Percentiles rank a stretch among this genome's conserved stretches.
These are phyloP conservation scores for Ammopiptanthus mongolicus DNA, from an alignment of 306 rosid genomes.

Conservation along the genomic window DNA sequence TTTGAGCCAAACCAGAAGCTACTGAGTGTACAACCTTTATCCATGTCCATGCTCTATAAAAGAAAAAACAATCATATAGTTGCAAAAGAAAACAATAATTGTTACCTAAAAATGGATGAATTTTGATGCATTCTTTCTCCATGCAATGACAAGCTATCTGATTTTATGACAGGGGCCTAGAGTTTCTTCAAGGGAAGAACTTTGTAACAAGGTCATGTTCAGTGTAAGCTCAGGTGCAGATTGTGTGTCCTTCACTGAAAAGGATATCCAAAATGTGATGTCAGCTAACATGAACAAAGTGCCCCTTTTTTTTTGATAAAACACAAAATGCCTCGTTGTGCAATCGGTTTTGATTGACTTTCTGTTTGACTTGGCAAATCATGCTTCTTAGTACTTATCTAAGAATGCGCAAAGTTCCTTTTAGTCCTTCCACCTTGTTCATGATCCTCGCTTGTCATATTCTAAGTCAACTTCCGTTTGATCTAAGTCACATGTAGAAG, in stretches of 20 bases:
- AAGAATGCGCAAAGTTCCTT: conserved; percentile 23
- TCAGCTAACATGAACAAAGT: conserved; percentile 16
- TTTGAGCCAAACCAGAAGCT: conserved; percentile 83
- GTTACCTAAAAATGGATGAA: conserved; percentile 37
- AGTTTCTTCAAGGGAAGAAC: conserved; percentile 37
- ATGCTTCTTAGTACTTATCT: conserved; percentile 29
- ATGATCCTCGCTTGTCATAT: conserved; percentile 14
- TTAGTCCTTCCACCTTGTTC: conserved; percentile 32
- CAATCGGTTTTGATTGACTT: conserved; percentile 23
- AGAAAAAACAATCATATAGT: conserved; percentile 38
- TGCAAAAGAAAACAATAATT: conserved; percentile 25
- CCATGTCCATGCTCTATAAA: conserved; percentile 51
- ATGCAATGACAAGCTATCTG: conserved; percentile 48
- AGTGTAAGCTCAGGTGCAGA: conserved; percentile 27
- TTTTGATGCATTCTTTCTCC: conserved; percentile 35
- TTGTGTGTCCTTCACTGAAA: conserved; percentile 30
- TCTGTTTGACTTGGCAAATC: conserved; percentile 25
- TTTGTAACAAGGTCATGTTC: conserved; percentile 29
- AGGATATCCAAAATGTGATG: conserved; percentile 18
- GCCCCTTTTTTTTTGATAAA: neutral
- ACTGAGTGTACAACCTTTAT: conserved; percentile 57
- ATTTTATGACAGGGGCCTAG: conserved; percentile 59
- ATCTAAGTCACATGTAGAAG: conserved; percentile 28
- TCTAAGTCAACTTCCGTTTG: conserved; percentile 19
- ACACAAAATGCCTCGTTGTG: conserved; percentile 21